Evolutionary conservation across 2,329 filamentous ascomycete species (phyloP), one percentile per base, ranked within the genome.

Genomic region (Juglanconis juglandina): DNA sequence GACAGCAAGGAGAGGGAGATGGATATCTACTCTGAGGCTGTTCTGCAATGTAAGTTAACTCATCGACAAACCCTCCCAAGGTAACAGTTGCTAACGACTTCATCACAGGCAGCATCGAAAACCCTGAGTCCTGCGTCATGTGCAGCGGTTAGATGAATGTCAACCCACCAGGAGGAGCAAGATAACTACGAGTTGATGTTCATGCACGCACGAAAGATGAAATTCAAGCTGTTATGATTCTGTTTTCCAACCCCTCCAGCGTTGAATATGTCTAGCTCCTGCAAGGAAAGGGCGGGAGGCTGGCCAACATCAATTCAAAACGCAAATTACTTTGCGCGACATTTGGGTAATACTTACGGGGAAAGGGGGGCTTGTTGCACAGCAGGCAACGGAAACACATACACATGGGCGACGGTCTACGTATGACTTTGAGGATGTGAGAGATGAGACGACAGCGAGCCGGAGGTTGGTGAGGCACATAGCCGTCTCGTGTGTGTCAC

Each of bases 11-110:
- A 89, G 66, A 85, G 90, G 10, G 93, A 97, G 75, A 86, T 86
- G 54, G 94, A 99, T 73, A 99, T 99, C 68, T 99, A 96, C 76
- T 94, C 94, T 0, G 91, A 98, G 68, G 91, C 93, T 61, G 93
- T 91, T 14, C 80, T 99, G 73, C 86, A 88, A 69, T 99, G 95
- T 88, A 80, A 87, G 87, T 63, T 53, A 60, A 54, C 34, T 13
- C 8, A 14, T 34, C 8, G 2, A 34, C 4, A 14, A 30, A 9
- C 11, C 32, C n/a, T 5, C 17, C 24, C 6, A 7, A n/a, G 37
- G 44, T 37, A 17, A 17, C 13, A 58, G 53, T 57, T 34, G 63
- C 70, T 77, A 70, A 81, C 72, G 68, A 69, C 14, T 34, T 35
- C 44, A 52, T 56, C 48, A 69, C 62, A 90, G 87, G 87, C 82